Evolutionary conservation across 805 yeast genomes (phyloP), one percentile per base, ranked within the genome.

Genomic region (Cyberlindnera veronae): DNA sequence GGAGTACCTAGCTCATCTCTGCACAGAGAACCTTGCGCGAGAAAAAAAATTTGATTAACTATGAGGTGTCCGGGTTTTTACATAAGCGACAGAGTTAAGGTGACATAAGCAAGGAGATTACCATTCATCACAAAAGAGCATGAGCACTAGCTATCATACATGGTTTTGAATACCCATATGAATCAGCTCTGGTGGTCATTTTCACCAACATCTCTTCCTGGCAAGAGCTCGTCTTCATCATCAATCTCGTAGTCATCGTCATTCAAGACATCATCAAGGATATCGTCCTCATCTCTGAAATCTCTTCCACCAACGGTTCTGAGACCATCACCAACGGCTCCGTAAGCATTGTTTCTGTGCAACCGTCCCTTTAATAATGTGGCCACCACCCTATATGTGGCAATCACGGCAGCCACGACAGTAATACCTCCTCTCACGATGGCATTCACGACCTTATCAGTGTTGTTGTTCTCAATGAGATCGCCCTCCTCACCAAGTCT

Each of bases 401-500:
- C 60, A 36, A 57, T 54, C n/a, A 45, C 49, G 12, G 60, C 50
- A 9, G 66, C 61, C 32, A 67, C 62, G 11, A 60, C 53, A 1
- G 64, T 61, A 8, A 67, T 53, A 16, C 68, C 61, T 18, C 62
- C 59, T 20, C 63, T 50, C 8, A 61, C 55, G 13, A 57, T 56
- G 6, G 50, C 26, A 34, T 85, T 85, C 3, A 84, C 84, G 15
- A 74, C 72, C 34, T 66, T 73, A 58, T 85, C 93, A 7, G 78
- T 71, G 7, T 54, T 46, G 47, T 48, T 45, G 26, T 55, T 48
- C 37, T 81, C 83, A 47, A 85, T 78, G 54, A 84, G 87, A 36
- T 84, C 77, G 44, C 79, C 83, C 22, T 81, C 89, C 26, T 81
- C 89, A 36, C 88, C 95, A 31, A 90, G 70, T 53, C 96, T 71